Percentiles rank a stretch among this genome's conserved stretches.
phyloP scores from a whole-genome alignment of 495 filamentous ascomycete genomes.

The Articulospora tetracladia region DNA sequence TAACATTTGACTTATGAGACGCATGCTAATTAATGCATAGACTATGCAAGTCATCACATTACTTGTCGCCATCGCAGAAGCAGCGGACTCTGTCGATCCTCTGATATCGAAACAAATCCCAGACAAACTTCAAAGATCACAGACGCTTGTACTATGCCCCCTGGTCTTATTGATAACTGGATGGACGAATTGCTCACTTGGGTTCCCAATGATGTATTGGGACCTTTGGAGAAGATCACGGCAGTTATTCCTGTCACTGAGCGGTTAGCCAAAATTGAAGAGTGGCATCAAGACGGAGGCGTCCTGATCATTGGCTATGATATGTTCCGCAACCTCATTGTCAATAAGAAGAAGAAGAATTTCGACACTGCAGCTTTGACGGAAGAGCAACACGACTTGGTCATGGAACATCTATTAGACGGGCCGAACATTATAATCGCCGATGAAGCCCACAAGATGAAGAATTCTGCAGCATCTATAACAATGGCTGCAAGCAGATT shows the following conservation, averaged over 20 bases:
- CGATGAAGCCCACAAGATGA: slow-evolving; percentile 83
- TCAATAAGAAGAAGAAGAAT: slow-evolving; percentile 22
- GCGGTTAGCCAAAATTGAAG: slow-evolving; percentile 40
- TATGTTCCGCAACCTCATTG: slow-evolving; percentile 48
- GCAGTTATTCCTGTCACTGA: slow-evolving; percentile 12
- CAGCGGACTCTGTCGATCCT: slow-evolving; percentile 54
- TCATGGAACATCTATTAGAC: slow-evolving; percentile 48
- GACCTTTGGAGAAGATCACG: slow-evolving; percentile 47
- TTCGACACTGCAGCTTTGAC: slow-evolving; percentile 21
- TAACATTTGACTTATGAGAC: too few species aligned
- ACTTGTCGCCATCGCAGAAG: slow-evolving; percentile 66
- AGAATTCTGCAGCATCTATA: slow-evolving; percentile 54
- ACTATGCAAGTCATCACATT: slow-evolving; percentile 88
- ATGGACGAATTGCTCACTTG: slow-evolving; percentile 69
- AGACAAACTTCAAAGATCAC: slow-evolving; percentile 49
- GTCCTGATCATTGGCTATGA: slow-evolving; percentile 71
- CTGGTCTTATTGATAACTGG: slow-evolving; percentile 79
- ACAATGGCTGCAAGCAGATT: slow-evolving; percentile 51
- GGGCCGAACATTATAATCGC: slow-evolving; percentile 73
- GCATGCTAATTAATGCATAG: not conserved
- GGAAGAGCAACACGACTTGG: slow-evolving; percentile 31
- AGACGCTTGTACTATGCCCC: slow-evolving; percentile 74
- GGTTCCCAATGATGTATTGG: slow-evolving; percentile 52
- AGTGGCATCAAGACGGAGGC: slow-evolving; percentile 66
- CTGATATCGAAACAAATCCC: slow-evolving; percentile 64